These are phyloP conservation scores for Datisca glomerata DNA, from an alignment of 306 rosid species.

Conservation along the genomic window DNA sequence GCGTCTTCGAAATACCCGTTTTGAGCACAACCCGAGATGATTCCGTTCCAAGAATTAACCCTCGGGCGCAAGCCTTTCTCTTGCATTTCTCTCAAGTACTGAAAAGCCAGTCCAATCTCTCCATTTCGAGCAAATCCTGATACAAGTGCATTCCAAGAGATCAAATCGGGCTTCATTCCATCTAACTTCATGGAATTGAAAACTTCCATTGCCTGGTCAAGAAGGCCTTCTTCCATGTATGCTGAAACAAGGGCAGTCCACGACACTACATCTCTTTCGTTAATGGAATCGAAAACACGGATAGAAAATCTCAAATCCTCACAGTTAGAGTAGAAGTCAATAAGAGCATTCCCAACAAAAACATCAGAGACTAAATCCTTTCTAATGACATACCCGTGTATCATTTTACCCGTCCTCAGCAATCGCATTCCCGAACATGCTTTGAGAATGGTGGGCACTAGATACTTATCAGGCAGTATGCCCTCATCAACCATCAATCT, in stretches of 20 bases:
- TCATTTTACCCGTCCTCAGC: conserved; percentile 24
- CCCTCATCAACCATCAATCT: conserved; percentile 29
- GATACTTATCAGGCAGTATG: conserved; percentile 22
- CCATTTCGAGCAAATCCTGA: conserved; percentile 34
- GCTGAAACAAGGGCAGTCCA: conserved; percentile 39
- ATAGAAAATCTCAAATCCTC: conserved; percentile 25
- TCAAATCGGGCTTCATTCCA: conserved; percentile 28
- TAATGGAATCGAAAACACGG: conserved; percentile 25
- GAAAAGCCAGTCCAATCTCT: conserved; percentile 24
- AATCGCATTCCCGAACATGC: conserved; percentile 21
- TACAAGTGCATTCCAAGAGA: conserved; percentile 39
- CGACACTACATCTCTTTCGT: conserved; percentile 30
- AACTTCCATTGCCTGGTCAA: conserved; percentile 22
- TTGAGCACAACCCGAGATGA: conserved; percentile 36
- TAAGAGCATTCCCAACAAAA: conserved; percentile 29
- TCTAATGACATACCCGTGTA: conserved; percentile 26
- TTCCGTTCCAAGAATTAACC: conserved; percentile 35
- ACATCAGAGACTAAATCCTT: conserved; percentile 20
- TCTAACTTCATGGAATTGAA: conserved; percentile 25
- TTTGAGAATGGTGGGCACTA: conserved; percentile 33
- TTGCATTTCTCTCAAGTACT: conserved; percentile 28
- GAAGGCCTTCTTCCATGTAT: conserved; percentile 26
- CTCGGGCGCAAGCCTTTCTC: conserved; percentile 25
- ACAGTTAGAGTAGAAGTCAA: conserved; percentile 29
- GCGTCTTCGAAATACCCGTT: conserved; percentile 31